Evolutionary conservation across 1,139 yeast genomes (phyloP).

Genomic region (Geotrichum histeridarum): DNA sequence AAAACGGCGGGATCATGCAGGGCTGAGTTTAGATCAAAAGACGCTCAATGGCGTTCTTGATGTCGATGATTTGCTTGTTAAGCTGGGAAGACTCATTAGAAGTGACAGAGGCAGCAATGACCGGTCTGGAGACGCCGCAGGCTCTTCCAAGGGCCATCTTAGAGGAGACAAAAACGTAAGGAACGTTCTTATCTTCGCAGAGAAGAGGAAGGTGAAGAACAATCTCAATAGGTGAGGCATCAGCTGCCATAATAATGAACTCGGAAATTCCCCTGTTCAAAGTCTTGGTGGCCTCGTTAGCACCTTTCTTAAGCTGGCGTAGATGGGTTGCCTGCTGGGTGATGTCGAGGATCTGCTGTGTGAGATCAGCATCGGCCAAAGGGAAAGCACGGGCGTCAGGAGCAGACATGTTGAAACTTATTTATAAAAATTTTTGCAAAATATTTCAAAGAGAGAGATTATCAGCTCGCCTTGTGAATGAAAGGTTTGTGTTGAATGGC

Average conservation of each 20-base stretch:
- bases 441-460: slow-evolving; percentile 15
- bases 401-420: slow-evolving; percentile 29
- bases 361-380: slow-evolving; percentile 89
- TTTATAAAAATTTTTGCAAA: slow-evolving; percentile 30
- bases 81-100: slow-evolving; percentile 97
- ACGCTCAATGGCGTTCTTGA: slow-evolving; percentile 98
- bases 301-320: slow-evolving; percentile 99
- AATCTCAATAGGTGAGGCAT: slow-evolving; percentile 98
- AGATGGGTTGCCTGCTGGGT: slow-evolving; percentile 97
- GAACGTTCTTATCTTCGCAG: slow-evolving; percentile 99
- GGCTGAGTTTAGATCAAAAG: slow-evolving; percentile 63
- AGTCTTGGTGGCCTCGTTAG: slow-evolving; percentile 99
- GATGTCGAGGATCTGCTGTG: slow-evolving; percentile 96
- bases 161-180: slow-evolving; percentile 97
- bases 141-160: slow-evolving; percentile 99
- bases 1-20: not conserved
- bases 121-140: slow-evolving; percentile 99
- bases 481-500: not conserved
- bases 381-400: slow-evolving; percentile 75
- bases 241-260: slow-evolving; percentile 99
- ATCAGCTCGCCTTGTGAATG: slow-evolving; percentile 23
- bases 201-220: slow-evolving; percentile 94
- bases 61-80: slow-evolving; percentile 93
- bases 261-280: slow-evolving; percentile 99
- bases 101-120: slow-evolving; percentile 96